phyloP scores from a whole-genome alignment of 768 basidiomycete genomes.

The Tylopilus intermedius region DNA sequence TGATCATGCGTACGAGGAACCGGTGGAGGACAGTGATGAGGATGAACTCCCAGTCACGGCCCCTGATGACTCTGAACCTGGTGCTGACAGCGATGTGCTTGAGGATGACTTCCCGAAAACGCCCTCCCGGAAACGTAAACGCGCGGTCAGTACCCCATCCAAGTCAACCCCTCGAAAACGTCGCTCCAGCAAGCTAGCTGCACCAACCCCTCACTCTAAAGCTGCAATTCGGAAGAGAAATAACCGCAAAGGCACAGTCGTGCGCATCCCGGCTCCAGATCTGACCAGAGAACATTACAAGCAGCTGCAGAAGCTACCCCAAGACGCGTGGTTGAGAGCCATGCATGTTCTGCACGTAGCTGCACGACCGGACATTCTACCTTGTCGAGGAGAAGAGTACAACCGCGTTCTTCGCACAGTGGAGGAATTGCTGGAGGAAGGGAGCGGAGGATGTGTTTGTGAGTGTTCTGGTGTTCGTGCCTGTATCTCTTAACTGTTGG shows the following conservation, averaged over 20 bases:
- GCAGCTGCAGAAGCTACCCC: slow-evolving; percentile 48
- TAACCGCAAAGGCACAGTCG: slow-evolving; percentile 24
- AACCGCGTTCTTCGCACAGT: slow-evolving; percentile 68
- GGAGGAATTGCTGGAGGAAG: slow-evolving; percentile 83
- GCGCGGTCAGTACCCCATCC: slow-evolving; percentile 24
- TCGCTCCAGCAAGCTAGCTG: slow-evolving; percentile 40
- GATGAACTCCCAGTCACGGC: slow-evolving; percentile 18
- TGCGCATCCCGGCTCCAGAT: slow-evolving; percentile 35
- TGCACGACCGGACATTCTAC: slow-evolving; percentile 82
- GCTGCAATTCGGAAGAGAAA: slow-evolving; percentile 51
- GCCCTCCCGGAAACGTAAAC: slow-evolving; percentile 52
- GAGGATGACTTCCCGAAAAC: slow-evolving; percentile 40
- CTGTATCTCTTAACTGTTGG: neutral
- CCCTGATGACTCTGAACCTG: slow-evolving; percentile 24
- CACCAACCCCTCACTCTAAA: slow-evolving; percentile 75
- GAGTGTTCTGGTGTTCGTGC: slow-evolving; percentile 26
- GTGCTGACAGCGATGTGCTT: slow-evolving; percentile 22
- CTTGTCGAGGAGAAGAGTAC: slow-evolving; percentile 87
- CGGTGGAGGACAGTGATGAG: slow-evolving; percentile 11
- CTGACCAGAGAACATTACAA: slow-evolving; percentile 34
- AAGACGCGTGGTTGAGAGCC: slow-evolving; percentile 79
- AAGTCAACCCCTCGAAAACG: slow-evolving; percentile 34
- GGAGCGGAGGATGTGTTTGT: slow-evolving; percentile 95
- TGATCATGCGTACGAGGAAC: slow-evolving; percentile 24
- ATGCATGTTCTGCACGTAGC: slow-evolving; percentile 93